These are phyloP conservation scores for Diplodia mutila DNA, from an alignment of 2,329 filamentous ascomycete genomes.

Conservation along the genomic window DNA sequence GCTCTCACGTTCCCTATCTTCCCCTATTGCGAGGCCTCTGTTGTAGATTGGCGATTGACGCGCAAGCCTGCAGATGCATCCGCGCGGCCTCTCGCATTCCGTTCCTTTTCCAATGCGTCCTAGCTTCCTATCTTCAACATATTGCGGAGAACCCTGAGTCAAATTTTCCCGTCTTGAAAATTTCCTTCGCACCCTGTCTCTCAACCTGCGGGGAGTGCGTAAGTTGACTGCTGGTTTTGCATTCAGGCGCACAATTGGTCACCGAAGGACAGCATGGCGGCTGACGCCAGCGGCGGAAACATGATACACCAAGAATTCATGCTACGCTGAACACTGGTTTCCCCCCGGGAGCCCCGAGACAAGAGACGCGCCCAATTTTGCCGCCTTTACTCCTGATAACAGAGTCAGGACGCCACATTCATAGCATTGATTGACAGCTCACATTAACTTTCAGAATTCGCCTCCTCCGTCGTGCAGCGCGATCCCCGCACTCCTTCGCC, in stretches of 20 bases:
- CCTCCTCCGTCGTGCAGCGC: not conserved
- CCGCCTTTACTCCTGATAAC: not conserved
- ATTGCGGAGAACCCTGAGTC: not conserved
- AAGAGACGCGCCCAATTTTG: not conserved
- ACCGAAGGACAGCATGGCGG: not conserved
- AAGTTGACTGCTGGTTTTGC: not conserved
- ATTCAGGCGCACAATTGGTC: not conserved
- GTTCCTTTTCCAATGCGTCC: not conserved
- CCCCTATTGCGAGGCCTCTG: not conserved
- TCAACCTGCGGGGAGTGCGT: not conserved
- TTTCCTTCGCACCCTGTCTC: not conserved
- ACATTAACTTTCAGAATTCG: not conserved
- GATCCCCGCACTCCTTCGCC: not conserved
- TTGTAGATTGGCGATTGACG: not conserved
- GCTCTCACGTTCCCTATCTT: not conserved
- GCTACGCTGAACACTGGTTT: not conserved
- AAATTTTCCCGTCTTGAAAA: not conserved
- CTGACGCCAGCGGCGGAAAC: not conserved
- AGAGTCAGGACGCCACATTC: not conserved
- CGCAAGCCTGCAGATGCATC: slow-evolving; percentile 7
- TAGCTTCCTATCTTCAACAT: not conserved
- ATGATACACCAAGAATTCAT: not conserved
- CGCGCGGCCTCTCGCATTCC: slow-evolving; percentile 7
- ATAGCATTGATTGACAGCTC: not conserved
- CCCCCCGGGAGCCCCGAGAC: not conserved